Evolutionary conservation across 441 rosid species (phyloP), one percentile per base, ranked within the genome.

Genomic region (Croton setiger): DNA sequence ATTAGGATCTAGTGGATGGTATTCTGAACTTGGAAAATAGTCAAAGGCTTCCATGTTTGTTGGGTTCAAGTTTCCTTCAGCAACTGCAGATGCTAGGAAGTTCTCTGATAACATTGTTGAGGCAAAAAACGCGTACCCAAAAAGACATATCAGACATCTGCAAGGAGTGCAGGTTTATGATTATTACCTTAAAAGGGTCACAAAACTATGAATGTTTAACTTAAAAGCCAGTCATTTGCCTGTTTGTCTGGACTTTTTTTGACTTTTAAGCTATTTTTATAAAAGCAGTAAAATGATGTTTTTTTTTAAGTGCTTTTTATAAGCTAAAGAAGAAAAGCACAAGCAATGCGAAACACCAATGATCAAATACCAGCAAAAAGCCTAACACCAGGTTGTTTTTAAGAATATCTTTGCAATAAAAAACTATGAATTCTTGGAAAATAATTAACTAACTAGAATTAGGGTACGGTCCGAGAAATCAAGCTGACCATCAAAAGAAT

Each of bases 401-500:
- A 47, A 5, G 14, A 45, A 59, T 45, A 51, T 63, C 35, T 43
- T 58, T 47, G 58, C 53, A 63, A 20, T 4, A 36, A 71, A n/a
- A 51, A 33, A 56, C 21, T 48, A 63, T 35, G 33, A 58, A 48
- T 18, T 43, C 17, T 27, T 27, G 20, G 54, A 20, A 60, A 61
- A 37, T 27, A 67, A 58, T 20, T 44, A 44, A n/a, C 17, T 14
- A 18, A n/a, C 13, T 20, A 17, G 43, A 58, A 41, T 61, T 63
- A 86, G 92, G 97, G 89, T 93, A 91, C 97, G 91, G 96, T 71
- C 98, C 97, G 20, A 91, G 85, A 72, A 91, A 78, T 93, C 89
- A n/a, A 89, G 89, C 63, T 87, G 79, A 78, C 73, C 88, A 64
- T 66, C 80, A 21, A 83, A 57, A 68, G 76, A 72, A 52, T 76